These are phyloP conservation scores for Psilocybe cyanescens DNA, from an alignment of 768 basidiomycete genomes.

Conservation along the genomic window DNA sequence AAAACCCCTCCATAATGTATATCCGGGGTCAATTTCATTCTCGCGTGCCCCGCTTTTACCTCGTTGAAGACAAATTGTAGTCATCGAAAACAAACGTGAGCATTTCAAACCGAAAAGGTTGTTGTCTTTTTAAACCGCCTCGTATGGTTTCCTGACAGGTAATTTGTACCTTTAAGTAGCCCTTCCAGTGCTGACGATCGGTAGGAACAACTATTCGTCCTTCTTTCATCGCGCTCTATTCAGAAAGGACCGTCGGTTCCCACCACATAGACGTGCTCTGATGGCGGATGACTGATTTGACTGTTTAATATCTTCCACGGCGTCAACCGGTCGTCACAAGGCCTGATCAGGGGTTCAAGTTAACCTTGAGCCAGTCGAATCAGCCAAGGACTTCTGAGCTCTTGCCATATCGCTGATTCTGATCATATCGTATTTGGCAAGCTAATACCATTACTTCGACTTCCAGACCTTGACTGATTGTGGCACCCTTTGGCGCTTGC, in stretches of 20 bases:
- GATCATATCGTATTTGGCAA: conserved; percentile 32
- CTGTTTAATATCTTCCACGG: conserved; percentile 25
- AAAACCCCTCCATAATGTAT: conserved; percentile 9
- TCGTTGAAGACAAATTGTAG: conserved; percentile 7
- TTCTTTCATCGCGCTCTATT: conserved; percentile 18
- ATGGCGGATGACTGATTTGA: conserved; percentile 29
- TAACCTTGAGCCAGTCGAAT: conserved; percentile 26
- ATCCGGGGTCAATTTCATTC: conserved; percentile 5
- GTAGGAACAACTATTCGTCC: conserved; percentile 18
- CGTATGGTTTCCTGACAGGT: conserved; percentile 24
- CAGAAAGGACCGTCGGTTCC: conserved; percentile 22
- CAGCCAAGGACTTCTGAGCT: conserved; percentile 28
- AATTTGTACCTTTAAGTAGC: conserved; percentile 26
- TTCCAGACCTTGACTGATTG: conserved; percentile 37
- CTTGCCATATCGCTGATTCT: conserved; percentile 29
- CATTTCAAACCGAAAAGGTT: conserved; percentile 19
- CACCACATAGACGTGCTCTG: conserved; percentile 26
- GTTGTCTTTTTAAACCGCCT: conserved; percentile 20
- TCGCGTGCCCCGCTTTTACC: conserved; percentile 2
- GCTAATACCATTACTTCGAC: conserved; percentile 21
- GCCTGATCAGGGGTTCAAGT: conserved; percentile 35
- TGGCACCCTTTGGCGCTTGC: conserved; percentile 35
- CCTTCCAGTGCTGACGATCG: conserved; percentile 19
- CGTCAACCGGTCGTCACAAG: conserved; percentile 35
- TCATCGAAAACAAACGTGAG: conserved; percentile 3